Evolutionary conservation across 2,329 filamentous ascomycete species (phyloP).

Genomic region (Aspergillus sojae): DNA sequence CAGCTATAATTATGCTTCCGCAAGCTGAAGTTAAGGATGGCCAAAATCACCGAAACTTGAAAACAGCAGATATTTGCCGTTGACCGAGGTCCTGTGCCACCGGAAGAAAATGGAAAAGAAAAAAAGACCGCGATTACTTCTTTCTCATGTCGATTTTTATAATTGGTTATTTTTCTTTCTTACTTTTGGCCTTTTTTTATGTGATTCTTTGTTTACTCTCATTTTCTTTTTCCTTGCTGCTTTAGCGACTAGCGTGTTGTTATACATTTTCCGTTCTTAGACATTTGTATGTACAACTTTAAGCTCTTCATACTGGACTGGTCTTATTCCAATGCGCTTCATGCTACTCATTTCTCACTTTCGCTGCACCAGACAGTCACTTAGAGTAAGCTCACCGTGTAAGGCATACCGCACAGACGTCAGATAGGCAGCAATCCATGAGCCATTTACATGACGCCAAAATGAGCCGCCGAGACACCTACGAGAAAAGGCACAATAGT

Average conservation of each 20-base stretch:
- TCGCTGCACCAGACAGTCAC: background rate
- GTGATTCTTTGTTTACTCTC: background rate
- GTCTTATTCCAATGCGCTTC: background rate
- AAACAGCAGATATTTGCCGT: background rate
- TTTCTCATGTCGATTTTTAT: background rate
- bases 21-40: conserved; percentile 15
- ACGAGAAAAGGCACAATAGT: background rate
- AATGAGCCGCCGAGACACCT: background rate
- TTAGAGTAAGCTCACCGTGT: background rate
- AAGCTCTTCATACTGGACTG: background rate
- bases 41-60: background rate
- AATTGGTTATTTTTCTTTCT: background rate
- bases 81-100: background rate
- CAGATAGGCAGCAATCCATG: background rate
- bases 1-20: conserved; percentile 1
- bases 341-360: background rate
- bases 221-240: background rate
- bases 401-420: background rate
- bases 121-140: background rate
- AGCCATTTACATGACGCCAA: background rate
- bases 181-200: background rate
- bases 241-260: background rate
- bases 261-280: background rate
- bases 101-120: background rate
- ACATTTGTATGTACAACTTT: background rate